Evolutionary conservation across 768 basidiomycete genomes (phyloP).

Genomic region (Naganishia vishniacii): DNA sequence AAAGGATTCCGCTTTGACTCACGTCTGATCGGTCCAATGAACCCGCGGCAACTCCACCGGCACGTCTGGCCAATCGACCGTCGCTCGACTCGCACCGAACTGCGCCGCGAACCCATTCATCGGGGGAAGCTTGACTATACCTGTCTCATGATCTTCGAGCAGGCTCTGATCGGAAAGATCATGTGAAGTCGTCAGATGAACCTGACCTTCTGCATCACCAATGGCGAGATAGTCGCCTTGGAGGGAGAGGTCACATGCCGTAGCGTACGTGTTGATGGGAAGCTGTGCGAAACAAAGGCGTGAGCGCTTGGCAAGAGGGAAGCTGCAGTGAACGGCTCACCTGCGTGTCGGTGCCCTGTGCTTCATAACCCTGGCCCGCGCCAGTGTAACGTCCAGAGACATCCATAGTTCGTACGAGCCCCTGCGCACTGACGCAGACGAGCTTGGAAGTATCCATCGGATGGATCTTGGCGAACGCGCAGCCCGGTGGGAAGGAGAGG

Average conservation of each 20-base stretch:
- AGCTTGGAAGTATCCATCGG: slow-evolving; percentile 21
- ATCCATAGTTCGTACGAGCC: slow-evolving; percentile 7
- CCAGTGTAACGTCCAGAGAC: slow-evolving; percentile 1
- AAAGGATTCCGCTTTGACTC: slow-evolving; percentile 38
- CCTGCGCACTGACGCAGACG: slow-evolving; percentile 12
- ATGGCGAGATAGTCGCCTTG: slow-evolving; percentile 88
- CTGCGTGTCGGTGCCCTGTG: background rate
- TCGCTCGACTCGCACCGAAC: slow-evolving; percentile 54
- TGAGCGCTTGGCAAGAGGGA: too few species aligned
- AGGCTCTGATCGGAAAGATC: slow-evolving; percentile 55
- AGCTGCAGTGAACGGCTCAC: slow-evolving; percentile 59
- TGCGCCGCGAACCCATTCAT: slow-evolving; percentile 74
- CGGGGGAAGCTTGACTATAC: slow-evolving; percentile 50
- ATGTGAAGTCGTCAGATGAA: slow-evolving; percentile 72
- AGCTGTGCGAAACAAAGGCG: slow-evolving; percentile 57
- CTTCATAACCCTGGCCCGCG: slow-evolving; percentile 6
- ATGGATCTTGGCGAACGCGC: slow-evolving; percentile 69
- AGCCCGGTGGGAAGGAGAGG: slow-evolving; percentile 77
- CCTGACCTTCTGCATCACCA: slow-evolving; percentile 75
- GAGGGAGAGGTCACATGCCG: slow-evolving; percentile 72
- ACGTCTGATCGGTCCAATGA: slow-evolving; percentile 80
- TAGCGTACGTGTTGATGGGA: slow-evolving; percentile 71
- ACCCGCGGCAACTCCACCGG: slow-evolving; percentile 65
- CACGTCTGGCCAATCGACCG: slow-evolving; percentile 75
- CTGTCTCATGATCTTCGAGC: slow-evolving; percentile 22